Evolutionary conservation across 805 yeast species (phyloP), one percentile per base, ranked within the genome.

Genomic region (Kazachstania psychrophila): DNA sequence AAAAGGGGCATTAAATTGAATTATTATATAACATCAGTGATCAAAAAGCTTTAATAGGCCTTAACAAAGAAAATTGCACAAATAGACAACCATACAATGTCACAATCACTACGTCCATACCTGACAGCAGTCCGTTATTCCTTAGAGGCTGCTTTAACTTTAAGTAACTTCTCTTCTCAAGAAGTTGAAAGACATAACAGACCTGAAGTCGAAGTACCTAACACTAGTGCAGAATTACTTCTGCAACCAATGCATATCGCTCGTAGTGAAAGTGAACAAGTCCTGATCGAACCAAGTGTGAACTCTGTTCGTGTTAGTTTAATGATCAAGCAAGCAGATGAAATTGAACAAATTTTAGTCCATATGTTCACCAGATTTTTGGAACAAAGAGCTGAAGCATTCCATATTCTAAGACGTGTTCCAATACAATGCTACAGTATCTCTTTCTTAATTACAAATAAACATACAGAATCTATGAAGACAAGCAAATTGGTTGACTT

Each of bases 61-160:
- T n/a, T n/a, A n/a, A n/a, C n/a, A n/a, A n/a, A n/a, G n/a, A n/a
- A n/a, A n/a, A n/a, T n/a, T n/a, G n/a, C n/a, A n/a, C n/a, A n/a
- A n/a, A n/a, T n/a, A n/a, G n/a, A n/a, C n/a, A n/a, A n/a, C n/a
- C n/a, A n/a, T n/a, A 23, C 17, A 17, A 48, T 83, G 98, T 89
- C 97, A 11, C 98, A 92, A 75, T 89, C 98, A 3, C 73, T 92
- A 42, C 85, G 89, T 53, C 98, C 98, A 41, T 92, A 92, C 54
- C 72, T 92, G 37, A 79, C 84, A 6, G 96, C 96, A 1, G 98
- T 92, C 26, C 80, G 97, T 60, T 75, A 81, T 39, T 86, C 97
- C 20, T 72, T 92, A 48, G 85, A 94, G 19, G 96, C 96, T 8
- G 95, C 97, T 6, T 69, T 92, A 28, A 85, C 95, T 51, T 69